Conservation (phyloP, 1,284 basidiomycete genomes). For the Leccinum pachyderme region DNA sequence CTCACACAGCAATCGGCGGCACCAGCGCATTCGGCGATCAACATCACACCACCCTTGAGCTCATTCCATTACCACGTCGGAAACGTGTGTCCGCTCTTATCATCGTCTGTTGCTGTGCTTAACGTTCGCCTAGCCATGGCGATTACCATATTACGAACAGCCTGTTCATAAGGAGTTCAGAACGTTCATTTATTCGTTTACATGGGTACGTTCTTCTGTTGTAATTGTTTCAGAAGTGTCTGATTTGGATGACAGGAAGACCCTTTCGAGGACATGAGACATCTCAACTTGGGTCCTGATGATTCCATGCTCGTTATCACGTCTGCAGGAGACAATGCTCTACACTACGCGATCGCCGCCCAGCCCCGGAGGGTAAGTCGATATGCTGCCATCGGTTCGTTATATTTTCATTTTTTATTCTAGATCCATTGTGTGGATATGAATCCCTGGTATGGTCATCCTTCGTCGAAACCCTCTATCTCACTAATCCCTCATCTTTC, state of each 20-base stretch:
- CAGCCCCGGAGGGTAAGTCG: slow-evolving; percentile 48
- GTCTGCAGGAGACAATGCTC: slow-evolving; percentile 78
- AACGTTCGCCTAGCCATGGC: slow-evolving; percentile 48
- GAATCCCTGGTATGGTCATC: slow-evolving; percentile 48
- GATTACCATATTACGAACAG: slow-evolving; percentile 77
- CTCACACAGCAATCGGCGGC: slow-evolving; percentile 21
- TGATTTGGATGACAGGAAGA: slow-evolving; percentile 54
- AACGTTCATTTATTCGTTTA: slow-evolving; percentile 73
- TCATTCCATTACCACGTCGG: slow-evolving; percentile 76
- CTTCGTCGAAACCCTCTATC: neutral
- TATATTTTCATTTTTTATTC: neutral
- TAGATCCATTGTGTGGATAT: slow-evolving; percentile 77
- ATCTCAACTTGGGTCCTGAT: slow-evolving; percentile 57
- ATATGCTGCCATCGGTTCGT: neutral
- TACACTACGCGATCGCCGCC: slow-evolving; percentile 77
- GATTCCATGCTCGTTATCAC: slow-evolving; percentile 80
- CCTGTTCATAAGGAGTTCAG: slow-evolving; percentile 76
- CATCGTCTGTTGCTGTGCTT: neutral
- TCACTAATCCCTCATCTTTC: slow-evolving; percentile 8
- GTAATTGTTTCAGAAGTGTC: neutral
- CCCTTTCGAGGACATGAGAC: slow-evolving; percentile 73
- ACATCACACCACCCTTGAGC: slow-evolving; percentile 58
- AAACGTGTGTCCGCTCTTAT: slow-evolving; percentile 39
- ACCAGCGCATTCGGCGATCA: slow-evolving; percentile 38
- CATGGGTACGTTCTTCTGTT: slow-evolving; percentile 42